Evolutionary conservation across 768 basidiomycete species (phyloP).

Genomic region (Arthromyces matolae): DNA sequence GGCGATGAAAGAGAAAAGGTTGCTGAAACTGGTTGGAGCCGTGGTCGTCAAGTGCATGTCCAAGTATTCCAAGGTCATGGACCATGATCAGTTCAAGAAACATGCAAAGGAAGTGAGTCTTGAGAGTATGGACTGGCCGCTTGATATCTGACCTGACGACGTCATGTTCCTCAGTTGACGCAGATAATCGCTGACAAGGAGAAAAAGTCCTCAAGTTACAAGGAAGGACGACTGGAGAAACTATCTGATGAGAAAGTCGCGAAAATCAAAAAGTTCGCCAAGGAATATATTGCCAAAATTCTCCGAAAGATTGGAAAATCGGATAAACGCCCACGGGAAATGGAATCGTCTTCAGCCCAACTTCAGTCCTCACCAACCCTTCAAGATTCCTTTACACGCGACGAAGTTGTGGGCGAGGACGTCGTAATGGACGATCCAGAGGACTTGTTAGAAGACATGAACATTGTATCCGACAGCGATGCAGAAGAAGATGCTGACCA

Average conservation of each 20-base stretch:
- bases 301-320: constrained; percentile 63
- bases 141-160: background rate
- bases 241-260: constrained; percentile 81
- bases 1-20: constrained; percentile 72
- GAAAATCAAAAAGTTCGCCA: constrained; percentile 92
- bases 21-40: constrained; percentile 79
- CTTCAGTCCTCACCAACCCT: constrained; percentile 36
- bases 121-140: background rate
- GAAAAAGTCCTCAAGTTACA: constrained; percentile 82
- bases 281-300: constrained; percentile 86
- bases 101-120: constrained; percentile 85
- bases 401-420: constrained; percentile 33
- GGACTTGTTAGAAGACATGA: constrained; percentile 34
- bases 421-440: constrained; percentile 26
- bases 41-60: constrained; percentile 93
- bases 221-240: constrained; percentile 64
- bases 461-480: constrained; percentile 24
- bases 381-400: constrained; percentile 29
- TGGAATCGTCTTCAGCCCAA: constrained; percentile 24
- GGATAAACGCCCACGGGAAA: constrained; percentile 24
- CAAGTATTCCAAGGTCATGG: constrained; percentile 75
- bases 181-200: constrained; percentile 90
- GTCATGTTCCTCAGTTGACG: constrained; percentile 57
- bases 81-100: constrained; percentile 85
- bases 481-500: constrained; percentile 5